Conservation (phyloP, 495 filamentous ascomycete genomes). For the Xylaria castorea region DNA sequence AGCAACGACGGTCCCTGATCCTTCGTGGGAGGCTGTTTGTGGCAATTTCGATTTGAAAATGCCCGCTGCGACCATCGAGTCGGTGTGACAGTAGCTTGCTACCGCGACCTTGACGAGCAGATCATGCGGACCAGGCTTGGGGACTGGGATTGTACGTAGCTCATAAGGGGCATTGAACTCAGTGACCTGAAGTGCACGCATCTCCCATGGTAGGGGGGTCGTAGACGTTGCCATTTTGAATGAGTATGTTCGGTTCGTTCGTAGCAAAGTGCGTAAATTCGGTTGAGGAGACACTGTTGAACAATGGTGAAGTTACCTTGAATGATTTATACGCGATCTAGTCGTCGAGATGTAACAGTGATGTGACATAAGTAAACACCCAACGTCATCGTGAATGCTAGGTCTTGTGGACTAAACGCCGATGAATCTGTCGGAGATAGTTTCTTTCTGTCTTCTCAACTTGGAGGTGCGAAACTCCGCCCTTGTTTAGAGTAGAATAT, state of each 20-base stretch:
- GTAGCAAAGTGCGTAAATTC: neutral
- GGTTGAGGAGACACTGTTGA: neutral
- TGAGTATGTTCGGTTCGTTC: neutral
- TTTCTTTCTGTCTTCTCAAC: neutral
- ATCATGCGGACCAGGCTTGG: conserved; percentile 55
- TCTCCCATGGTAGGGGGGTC: conserved; percentile 26
- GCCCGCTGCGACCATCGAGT: conserved; percentile 58
- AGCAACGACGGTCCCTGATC: conserved; percentile 60
- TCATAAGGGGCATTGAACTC: conserved; percentile 60
- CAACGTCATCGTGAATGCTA: conserved; percentile 6
- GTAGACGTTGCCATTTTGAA: conserved; percentile 27
- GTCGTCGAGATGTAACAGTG: neutral
- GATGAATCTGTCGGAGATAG: neutral
- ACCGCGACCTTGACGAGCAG: conserved; percentile 65
- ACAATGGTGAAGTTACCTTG: neutral
- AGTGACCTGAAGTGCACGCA: conserved; percentile 36
- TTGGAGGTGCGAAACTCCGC: neutral
- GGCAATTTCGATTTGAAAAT: conserved; percentile 50
- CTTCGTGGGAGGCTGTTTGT: conserved; percentile 65
- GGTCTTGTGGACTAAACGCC: neutral
- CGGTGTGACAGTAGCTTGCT: conserved; percentile 67
- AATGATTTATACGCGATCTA: neutral
- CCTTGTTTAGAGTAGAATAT: neutral
- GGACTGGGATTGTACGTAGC: conserved; percentile 56
- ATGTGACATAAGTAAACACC: neutral